Conservation (phyloP, 164 flowering plant genomes). For the Dillenia turbinata region DNA sequence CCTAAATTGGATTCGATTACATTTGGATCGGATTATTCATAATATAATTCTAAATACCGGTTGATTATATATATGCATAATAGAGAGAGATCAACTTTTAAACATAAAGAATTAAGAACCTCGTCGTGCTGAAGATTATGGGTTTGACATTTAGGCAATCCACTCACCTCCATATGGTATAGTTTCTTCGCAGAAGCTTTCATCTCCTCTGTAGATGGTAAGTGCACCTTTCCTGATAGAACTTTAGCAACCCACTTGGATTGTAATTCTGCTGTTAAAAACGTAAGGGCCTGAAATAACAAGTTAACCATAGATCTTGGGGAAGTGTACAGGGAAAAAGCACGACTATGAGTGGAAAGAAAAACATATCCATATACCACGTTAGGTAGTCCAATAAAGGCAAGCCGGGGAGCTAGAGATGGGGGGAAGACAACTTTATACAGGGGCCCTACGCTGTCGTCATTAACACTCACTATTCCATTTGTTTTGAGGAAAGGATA, state of each 20-base stretch:
- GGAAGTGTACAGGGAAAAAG: too few relatives aligned
- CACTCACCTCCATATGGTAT: slow-evolving; percentile 18
- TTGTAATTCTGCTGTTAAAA: slow-evolving; percentile 17
- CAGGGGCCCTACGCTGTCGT: slow-evolving; percentile 44
- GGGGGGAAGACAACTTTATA: slow-evolving; percentile 53
- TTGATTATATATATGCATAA: too few relatives aligned
- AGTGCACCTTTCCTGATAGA: slow-evolving; percentile 22
- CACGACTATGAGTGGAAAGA: not conserved
- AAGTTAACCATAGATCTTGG: not conserved
- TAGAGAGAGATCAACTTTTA: not conserved
- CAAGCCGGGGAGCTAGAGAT: slow-evolving; percentile 33
- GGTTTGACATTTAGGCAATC: slow-evolving; percentile 21
- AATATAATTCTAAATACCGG: too few relatives aligned
- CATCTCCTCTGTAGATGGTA: slow-evolving; percentile 29
- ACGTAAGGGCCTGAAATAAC: slow-evolving; percentile 9
- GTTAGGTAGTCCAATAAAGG: slow-evolving; percentile 37
- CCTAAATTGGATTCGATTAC: too few relatives aligned
- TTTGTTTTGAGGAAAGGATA: slow-evolving; percentile 39
- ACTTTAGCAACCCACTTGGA: slow-evolving; percentile 36
- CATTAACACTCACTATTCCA: slow-evolving; percentile 33
- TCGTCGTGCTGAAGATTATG: slow-evolving; percentile 14
- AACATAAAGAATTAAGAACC: not conserved
- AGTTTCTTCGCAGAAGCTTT: slow-evolving; percentile 14
- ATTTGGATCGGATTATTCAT: too few relatives aligned
- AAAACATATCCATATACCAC: slow-evolving; percentile 12